These are phyloP conservation scores for Pseudomassariella vexata DNA, from an alignment of 2,329 filamentous ascomycete genomes.

Conservation along the genomic window DNA sequence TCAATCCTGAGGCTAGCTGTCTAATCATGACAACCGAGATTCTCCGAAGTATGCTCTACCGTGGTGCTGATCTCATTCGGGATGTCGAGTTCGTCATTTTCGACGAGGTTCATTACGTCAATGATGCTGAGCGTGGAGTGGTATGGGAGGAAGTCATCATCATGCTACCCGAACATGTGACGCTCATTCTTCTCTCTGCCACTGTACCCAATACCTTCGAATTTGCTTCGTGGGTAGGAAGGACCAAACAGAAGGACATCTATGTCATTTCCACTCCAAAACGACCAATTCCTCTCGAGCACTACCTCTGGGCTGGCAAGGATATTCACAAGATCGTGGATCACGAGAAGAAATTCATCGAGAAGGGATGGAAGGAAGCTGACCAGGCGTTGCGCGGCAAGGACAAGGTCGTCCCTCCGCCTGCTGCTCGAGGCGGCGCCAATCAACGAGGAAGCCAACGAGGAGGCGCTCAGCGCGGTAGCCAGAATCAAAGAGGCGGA, in stretches of 20 bases:
- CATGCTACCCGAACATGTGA: slow-evolving; percentile 96
- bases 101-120: slow-evolving; percentile 98
- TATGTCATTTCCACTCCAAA: slow-evolving; percentile 98
- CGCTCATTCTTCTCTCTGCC: slow-evolving; percentile 87
- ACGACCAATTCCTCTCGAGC: slow-evolving; percentile 87
- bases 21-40: slow-evolving; percentile 99
- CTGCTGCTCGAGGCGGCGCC: slow-evolving; percentile 44
- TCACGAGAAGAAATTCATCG: slow-evolving; percentile 83
- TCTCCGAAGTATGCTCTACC: slow-evolving; percentile 94
- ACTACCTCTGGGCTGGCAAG: slow-evolving; percentile 94
- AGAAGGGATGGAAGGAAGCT: slow-evolving; percentile 91
- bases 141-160: slow-evolving; percentile 99
- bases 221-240: slow-evolving; percentile 96
- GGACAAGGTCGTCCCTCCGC: slow-evolving; percentile 54
- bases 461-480: slow-evolving; percentile 41
- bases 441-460: slow-evolving; percentile 44
- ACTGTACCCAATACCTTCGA: slow-evolving; percentile 97
- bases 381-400: slow-evolving; percentile 76
- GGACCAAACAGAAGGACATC: slow-evolving; percentile 97
- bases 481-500: slow-evolving; percentile 39
- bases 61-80: slow-evolving; percentile 89
- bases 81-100: slow-evolving; percentile 99
- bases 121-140: slow-evolving; percentile 89
- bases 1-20: slow-evolving; percentile 94
- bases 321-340: slow-evolving; percentile 92